Percentiles rank a stretch among this genome's conserved stretches.
phyloP scores from a whole-genome alignment of 495 filamentous ascomycete species.

The Aspergillus heteromorphus region DNA sequence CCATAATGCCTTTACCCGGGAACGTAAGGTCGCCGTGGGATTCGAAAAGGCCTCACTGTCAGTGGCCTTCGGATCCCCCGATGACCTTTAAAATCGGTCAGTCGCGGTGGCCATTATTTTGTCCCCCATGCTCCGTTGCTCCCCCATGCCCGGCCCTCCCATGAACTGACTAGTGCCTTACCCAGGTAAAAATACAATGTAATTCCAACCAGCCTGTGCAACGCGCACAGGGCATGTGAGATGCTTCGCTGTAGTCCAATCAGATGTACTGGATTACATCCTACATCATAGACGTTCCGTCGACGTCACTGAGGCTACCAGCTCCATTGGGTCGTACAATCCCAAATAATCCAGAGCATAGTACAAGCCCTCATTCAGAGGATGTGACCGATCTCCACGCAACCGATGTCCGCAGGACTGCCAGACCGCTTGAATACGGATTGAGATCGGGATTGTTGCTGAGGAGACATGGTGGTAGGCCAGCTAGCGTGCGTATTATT shows the following conservation, averaged over 20 bases:
- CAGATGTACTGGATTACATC: constrained; percentile 12
- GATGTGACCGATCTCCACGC: not conserved
- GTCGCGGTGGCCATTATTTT: not conserved
- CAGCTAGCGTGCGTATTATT: constrained; percentile 14
- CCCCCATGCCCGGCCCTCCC: not conserved
- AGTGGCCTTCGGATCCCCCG: constrained; percentile 9
- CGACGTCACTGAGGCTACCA: not conserved
- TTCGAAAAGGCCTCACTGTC: constrained; percentile 13
- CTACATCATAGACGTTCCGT: constrained; percentile 11
- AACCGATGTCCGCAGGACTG: not conserved
- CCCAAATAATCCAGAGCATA: not conserved
- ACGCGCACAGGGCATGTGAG: constrained; percentile 15
- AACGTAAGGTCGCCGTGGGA: not conserved
- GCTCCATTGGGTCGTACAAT: not conserved
- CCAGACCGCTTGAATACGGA: not conserved
- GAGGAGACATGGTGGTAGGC: not conserved
- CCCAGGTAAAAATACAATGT: not conserved
- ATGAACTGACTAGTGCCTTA: not conserved
- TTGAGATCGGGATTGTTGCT: constrained; percentile 3
- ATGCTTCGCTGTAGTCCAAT: constrained; percentile 10
- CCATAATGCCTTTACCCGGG: constrained; percentile 10
- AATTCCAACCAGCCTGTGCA: constrained; percentile 7
- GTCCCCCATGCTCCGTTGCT: not conserved
- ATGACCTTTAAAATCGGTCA: not conserved
- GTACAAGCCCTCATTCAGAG: not conserved